phyloP scores from a whole-genome alignment of 305 asterid species.

The Fraxinus ornus region DNA sequence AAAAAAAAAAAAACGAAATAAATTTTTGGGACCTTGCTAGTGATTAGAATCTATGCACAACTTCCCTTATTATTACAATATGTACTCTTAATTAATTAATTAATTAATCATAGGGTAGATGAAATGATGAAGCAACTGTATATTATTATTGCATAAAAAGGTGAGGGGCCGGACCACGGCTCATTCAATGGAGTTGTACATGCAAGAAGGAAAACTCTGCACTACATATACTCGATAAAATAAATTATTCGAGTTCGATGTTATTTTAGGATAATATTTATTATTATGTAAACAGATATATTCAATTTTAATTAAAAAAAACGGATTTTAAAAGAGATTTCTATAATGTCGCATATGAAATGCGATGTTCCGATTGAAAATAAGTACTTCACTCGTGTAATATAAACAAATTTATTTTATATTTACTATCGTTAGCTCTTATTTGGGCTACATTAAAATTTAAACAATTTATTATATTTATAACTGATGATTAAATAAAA shows the following conservation, averaged over 20 bases:
- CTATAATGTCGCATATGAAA: too few species aligned
- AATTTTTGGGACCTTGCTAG: slow-evolving; percentile 32
- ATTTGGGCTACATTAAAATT: background rate
- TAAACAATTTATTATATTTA: background rate
- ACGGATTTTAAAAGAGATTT: background rate
- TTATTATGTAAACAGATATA: too few species aligned
- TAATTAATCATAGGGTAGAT: slow-evolving; percentile 49
- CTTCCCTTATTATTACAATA: slow-evolving; percentile 35
- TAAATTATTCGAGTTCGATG: background rate
- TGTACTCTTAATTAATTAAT: background rate
- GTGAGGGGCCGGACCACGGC: slow-evolving; percentile 22
- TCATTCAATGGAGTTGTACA: background rate
- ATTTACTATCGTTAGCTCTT: too few species aligned
- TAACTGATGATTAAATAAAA: background rate
- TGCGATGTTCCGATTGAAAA: background rate
- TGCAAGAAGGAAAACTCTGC: background rate
- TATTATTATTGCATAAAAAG: slow-evolving; percentile 25
- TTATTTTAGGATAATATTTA: background rate
- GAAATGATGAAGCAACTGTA: slow-evolving; percentile 31
- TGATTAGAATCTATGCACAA: slow-evolving; percentile 24
- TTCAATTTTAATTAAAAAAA: too few species aligned
- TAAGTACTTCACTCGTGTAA: background rate
- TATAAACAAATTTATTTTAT: background rate
- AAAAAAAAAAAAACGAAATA: too few species aligned
- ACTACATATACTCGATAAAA: background rate